Conservation (phyloP, 2,329 filamentous ascomycete species). For the Trichoderma oligosporum region DNA sequence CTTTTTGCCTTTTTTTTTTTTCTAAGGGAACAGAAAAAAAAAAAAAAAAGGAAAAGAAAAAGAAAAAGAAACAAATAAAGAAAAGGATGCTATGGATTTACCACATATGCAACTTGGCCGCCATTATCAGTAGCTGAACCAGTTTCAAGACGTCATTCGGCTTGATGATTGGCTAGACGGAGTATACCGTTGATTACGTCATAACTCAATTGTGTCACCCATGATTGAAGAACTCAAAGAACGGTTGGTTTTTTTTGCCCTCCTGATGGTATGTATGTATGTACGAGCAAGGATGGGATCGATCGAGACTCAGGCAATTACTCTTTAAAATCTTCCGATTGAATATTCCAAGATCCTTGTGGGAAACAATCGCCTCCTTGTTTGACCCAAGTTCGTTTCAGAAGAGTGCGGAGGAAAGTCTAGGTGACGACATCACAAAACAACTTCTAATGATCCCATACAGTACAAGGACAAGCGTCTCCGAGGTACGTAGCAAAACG, state of each 20-base stretch:
- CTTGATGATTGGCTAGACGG: neutral
- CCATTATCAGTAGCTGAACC: neutral
- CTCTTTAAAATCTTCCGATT: no score
- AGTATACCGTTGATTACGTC: constrained; percentile 15
- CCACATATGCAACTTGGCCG: neutral
- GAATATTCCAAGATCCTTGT: neutral
- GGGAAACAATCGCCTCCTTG: neutral
- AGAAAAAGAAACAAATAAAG: neutral
- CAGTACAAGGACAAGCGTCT: no score
- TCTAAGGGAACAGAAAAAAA: neutral
- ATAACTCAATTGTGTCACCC: constrained; percentile 7
- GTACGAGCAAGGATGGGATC: no score
- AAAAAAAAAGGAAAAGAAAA: neutral
- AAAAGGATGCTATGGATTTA: neutral
- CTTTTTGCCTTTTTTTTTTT: neutral
- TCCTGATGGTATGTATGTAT: no score
- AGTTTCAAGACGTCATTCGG: constrained; percentile 13
- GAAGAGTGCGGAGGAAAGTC: neutral
- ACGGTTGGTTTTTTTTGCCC: no score
- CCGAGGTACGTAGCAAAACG: no score
- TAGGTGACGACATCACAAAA: neutral
- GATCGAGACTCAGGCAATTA: no score
- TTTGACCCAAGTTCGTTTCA: constrained; percentile 8
- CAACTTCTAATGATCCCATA: neutral
- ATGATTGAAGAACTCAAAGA: neutral